Evolutionary conservation across 2,329 filamentous ascomycete species (phyloP).

Genomic region (Cladorrhinum sp.): DNA sequence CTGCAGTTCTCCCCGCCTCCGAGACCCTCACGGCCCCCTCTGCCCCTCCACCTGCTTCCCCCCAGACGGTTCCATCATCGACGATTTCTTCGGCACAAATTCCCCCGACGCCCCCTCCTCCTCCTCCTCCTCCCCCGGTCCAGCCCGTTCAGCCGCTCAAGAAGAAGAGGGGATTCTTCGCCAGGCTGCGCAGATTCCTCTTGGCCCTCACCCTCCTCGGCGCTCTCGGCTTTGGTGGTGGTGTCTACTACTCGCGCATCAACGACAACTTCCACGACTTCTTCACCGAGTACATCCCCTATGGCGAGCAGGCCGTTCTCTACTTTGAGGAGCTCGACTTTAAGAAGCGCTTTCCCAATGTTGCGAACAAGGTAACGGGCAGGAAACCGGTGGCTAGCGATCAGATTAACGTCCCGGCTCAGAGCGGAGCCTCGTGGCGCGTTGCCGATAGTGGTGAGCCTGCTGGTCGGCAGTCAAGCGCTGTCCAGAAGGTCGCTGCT

Average conservation of each 20-base stretch:
- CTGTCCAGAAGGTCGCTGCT: slow-evolving; percentile 37
- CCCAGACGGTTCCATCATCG: slow-evolving; percentile 37
- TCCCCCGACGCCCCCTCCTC: slow-evolving; percentile 40
- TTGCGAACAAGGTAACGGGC: slow-evolving; percentile 45
- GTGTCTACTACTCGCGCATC: slow-evolving; percentile 87
- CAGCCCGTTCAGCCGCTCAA: slow-evolving; percentile 36
- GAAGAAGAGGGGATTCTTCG: slow-evolving; percentile 63
- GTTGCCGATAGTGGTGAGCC: slow-evolving; percentile 60
- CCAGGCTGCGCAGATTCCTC: slow-evolving; percentile 74
- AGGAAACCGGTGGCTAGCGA: slow-evolving; percentile 57
- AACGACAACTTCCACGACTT: slow-evolving; percentile 98
- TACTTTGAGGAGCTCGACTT: slow-evolving; percentile 97
- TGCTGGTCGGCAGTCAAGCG: slow-evolving; percentile 60
- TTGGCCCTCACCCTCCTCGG: slow-evolving; percentile 74
- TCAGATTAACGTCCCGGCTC: slow-evolving; percentile 77
- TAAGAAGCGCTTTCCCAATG: slow-evolving; percentile 71
- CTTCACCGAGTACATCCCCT: slow-evolving; percentile 95
- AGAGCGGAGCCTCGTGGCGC: slow-evolving; percentile 81
- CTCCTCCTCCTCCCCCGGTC: slow-evolving; percentile 38
- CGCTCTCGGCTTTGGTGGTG: slow-evolving; percentile 76
- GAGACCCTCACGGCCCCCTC: slow-evolving; percentile 50
- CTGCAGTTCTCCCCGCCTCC: slow-evolving; percentile 50
- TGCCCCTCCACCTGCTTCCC: slow-evolving; percentile 37
- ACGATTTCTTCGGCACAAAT: slow-evolving; percentile 38
- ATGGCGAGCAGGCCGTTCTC: slow-evolving; percentile 88